Evolutionary conservation across 306 rosid genomes (phyloP).

Genomic region (Castanea sativa): DNA sequence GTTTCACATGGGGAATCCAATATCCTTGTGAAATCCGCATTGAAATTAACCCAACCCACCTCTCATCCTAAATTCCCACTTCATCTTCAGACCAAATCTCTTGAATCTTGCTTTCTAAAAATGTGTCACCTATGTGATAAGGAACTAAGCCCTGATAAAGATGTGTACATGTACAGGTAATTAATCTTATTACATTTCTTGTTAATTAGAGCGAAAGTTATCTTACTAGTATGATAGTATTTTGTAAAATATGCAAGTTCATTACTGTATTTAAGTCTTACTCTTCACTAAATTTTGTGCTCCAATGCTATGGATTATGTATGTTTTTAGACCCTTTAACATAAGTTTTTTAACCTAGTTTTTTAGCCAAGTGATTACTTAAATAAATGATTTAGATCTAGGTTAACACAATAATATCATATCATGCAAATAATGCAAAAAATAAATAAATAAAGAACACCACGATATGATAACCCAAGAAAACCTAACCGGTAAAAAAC

Average conservation of each 20-base stretch:
- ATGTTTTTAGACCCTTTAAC: no score
- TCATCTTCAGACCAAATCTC: background rate
- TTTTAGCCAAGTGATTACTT: no score
- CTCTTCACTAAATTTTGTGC: background rate
- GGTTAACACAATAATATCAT: no score
- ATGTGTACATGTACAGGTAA: constrained; percentile 65
- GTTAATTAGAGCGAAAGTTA: no score
- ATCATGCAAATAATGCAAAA: no score
- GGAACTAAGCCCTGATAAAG: constrained; percentile 41
- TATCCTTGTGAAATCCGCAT: constrained; percentile 33
- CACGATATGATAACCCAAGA: no score
- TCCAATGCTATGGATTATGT: background rate
- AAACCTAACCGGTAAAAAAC: no score
- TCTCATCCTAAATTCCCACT: background rate
- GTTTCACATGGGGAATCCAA: constrained; percentile 17
- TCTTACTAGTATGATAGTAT: no score
- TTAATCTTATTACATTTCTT: background rate
- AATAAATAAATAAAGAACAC: no score
- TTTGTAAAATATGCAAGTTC: background rate
- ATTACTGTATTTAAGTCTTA: background rate
- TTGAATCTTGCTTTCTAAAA: constrained; percentile 36
- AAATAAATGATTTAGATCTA: no score
- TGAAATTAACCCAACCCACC: constrained; percentile 23
- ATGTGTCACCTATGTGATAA: constrained; percentile 46
- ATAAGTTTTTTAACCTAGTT: no score